A percentile compares a stretch with the other conserved stretches of the same genome.
These are phyloP conservation scores for Zymoseptoria ardabiliae DNA, from an alignment of 2,329 filamentous ascomycete genomes.

Conservation along the genomic window DNA sequence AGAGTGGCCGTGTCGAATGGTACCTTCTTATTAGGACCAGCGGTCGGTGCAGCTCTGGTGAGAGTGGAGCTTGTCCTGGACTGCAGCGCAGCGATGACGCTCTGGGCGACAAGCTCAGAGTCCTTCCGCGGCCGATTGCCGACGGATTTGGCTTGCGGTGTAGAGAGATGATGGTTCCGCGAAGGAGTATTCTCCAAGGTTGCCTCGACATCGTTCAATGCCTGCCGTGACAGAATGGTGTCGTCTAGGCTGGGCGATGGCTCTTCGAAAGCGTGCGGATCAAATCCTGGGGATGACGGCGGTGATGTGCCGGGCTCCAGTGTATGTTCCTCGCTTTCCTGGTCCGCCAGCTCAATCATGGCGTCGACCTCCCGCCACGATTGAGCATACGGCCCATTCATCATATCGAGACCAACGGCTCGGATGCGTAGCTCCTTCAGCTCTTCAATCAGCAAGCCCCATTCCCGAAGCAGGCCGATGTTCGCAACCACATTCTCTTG, in stretches of 20 bases:
- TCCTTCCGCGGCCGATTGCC: conserved; percentile 46
- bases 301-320: conserved; percentile 46
- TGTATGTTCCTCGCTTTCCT: conserved; percentile 53
- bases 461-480: conserved; percentile 73
- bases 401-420: conserved; percentile 59
- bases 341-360: conserved; percentile 74
- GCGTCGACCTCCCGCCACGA: conserved; percentile 78
- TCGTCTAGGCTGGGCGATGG: conserved; percentile 5
- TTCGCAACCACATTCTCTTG: conserved; percentile 77
- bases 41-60: conserved; percentile 18
- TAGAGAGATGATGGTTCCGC: conserved; percentile 16
- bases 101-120: conserved; percentile 52
- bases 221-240: conserved; percentile 1
- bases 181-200: conserved; percentile 1
- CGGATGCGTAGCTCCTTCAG: conserved; percentile 69
- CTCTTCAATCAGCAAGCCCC: conserved; percentile 74
- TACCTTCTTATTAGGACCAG: conserved; percentile 46
- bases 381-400: conserved; percentile 50
- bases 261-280: conserved; percentile 52
- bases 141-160: conserved; percentile 19
- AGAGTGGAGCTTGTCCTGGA: conserved; percentile 22
- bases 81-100: conserved; percentile 55
- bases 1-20: conserved; percentile 60
- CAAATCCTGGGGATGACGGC: conserved; percentile 50
- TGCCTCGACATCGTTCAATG: neutral